phyloP scores from a whole-genome alignment of 2,329 filamentous ascomycete genomes.

The Scedosporium apiospermum region DNA sequence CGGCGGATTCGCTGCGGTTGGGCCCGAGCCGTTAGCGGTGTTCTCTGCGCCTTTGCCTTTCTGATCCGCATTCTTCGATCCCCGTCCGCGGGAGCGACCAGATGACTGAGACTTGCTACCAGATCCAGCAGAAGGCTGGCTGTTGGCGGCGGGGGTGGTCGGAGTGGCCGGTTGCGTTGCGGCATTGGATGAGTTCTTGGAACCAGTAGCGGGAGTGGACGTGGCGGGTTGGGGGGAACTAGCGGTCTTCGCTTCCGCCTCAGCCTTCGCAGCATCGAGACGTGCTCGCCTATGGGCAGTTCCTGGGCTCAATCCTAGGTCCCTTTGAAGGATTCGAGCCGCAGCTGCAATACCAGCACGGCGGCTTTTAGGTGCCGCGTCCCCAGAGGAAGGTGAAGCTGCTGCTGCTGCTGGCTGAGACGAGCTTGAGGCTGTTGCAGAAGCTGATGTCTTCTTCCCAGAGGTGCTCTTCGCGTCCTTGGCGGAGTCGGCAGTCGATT shows the following conservation, averaged over 20 bases:
- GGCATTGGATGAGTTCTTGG: conserved; percentile 6
- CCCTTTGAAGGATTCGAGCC: conserved; percentile 55
- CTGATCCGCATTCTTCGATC: conserved; percentile 24
- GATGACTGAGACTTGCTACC: conserved; percentile 10
- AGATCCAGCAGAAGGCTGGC: conserved; percentile 6
- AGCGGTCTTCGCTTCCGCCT: conserved; percentile 32
- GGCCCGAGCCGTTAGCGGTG: conserved; percentile 8
- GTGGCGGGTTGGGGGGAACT: conserved; percentile 17
- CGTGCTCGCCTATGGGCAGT: conserved; percentile 52
- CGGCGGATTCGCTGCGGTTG: conserved; percentile 20
- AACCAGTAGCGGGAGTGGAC: conserved; percentile 1
- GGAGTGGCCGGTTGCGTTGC: conserved; percentile 10
- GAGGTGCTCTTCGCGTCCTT: conserved; percentile 21
- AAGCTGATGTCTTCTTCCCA: conserved; percentile 27
- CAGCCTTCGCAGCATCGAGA: conserved; percentile 48
- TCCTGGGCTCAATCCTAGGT: conserved; percentile 54
- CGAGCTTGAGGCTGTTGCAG: conserved; percentile 19
- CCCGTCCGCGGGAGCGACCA: conserved; percentile 17
- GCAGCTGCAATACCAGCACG: conserved; percentile 53
- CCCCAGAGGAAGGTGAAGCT: conserved; percentile 15
- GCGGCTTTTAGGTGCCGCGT: conserved; percentile 41
- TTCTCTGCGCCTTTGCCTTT: conserved; percentile 27
- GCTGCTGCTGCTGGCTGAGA: conserved; percentile 14
- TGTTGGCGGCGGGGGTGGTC: conserved; percentile 8
- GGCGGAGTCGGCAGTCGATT: conserved; percentile 34